Evolutionary conservation across 805 yeast species (phyloP), one percentile per base, ranked within the genome.

Genomic region (Starmerella bombi): DNA sequence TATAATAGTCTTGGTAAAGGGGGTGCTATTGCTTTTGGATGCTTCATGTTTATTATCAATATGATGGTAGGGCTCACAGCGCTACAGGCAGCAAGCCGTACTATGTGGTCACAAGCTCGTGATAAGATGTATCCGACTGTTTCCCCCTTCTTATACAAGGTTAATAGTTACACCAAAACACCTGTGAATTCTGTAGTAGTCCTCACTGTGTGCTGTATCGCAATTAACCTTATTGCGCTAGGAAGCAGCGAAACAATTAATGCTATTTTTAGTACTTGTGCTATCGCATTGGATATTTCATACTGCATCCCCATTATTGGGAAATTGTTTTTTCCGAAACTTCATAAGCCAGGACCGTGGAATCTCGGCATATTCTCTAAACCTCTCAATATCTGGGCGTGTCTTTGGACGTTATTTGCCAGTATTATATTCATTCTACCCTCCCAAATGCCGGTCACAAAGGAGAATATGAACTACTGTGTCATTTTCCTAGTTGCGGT

Each of bases 61-160:
- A 75, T 72, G 57, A 61, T 77, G 40, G 77, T 76, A 75, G 78
- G 79, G 12, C 66, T 72, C 22, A 72, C 80, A 2, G 69, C 72
- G 40, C 61, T 75, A 40, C 70, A 75, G 37, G 82, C 83, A 4
- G 66, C 71, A 9, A 74, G 81, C 3, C 69, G 85, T 57, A 82
- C 77, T 53, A 65, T 75, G 42, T 78, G 81, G 77, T 83, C 84
- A 2, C 76, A 77, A 56, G 75, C 82, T 28, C 69, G 85, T 60
- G 88, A 79, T 58, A 72, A 75, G 50, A 83, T 84, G 35, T 64
- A 77, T 46, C 86, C 86, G 7, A 34, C 25, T 17, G 44, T 33
- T 5, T 38, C 43, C 9, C 27, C 30, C 20, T 60, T 73, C 41
- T 20, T 46, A n/a, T 71, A 32, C 46, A 50, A 50, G 22, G 78